phyloP scores from a whole-genome alignment of 805 yeast genomes.

The Lipomyces spencermartinsiae region DNA sequence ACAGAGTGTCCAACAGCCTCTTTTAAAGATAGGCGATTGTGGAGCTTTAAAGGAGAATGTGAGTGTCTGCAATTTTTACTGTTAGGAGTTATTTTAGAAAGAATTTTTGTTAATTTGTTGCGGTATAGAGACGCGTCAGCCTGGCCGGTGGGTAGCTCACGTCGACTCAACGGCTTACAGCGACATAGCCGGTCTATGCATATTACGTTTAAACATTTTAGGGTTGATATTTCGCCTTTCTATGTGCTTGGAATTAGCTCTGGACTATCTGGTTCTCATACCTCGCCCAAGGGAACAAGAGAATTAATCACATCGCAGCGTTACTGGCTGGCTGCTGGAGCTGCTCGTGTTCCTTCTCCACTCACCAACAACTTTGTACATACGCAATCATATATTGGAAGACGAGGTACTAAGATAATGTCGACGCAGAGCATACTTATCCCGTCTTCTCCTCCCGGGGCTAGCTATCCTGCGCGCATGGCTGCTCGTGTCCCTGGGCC shows the following conservation, averaged over 20 bases:
- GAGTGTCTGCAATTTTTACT: not conserved
- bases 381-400: not conserved
- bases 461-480: not conserved
- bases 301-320: not conserved
- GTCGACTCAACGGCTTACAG: not conserved
- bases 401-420: not conserved
- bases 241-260: not conserved
- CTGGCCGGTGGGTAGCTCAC: not conserved
- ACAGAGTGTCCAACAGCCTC: not conserved
- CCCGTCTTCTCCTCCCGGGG: not conserved
- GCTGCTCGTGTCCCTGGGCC: not conserved
- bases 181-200: not conserved
- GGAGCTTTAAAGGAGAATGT: not conserved
- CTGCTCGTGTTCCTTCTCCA: not conserved
- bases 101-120: not conserved
- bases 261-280: not conserved
- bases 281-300: not conserved
- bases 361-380: not conserved
- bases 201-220: not conserved
- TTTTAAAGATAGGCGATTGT: not conserved
- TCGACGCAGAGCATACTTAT: not conserved
- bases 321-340: not conserved
- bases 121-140: not conserved
- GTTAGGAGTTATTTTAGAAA: not conserved
- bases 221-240: not conserved